These are phyloP conservation scores for Anethum foeniculum DNA, from an alignment of 140 eudicot species.

Conservation along the genomic window DNA sequence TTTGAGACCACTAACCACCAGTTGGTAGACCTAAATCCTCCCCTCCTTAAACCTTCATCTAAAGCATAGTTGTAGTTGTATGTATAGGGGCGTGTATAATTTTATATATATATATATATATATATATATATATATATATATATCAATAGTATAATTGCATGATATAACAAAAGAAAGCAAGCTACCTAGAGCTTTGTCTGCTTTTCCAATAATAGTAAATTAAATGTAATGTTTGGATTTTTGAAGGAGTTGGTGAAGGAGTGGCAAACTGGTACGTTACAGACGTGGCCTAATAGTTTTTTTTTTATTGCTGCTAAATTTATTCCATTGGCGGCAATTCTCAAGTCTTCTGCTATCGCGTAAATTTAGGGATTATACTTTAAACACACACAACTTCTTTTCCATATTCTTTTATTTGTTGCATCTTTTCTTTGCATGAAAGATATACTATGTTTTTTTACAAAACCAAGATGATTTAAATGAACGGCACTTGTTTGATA, in stretches of 20 bases:
- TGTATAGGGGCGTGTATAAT: not conserved
- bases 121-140: no score
- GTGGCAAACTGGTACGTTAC: slow-evolving; percentile 31
- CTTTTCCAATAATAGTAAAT: not conserved
- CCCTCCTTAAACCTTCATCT: slow-evolving; percentile 24
- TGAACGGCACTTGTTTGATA: not conserved
- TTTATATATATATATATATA: no score
- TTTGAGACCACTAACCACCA: slow-evolving; percentile 65
- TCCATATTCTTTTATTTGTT: not conserved
- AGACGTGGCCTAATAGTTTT: not conserved
- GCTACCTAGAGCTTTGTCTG: slow-evolving; percentile 6
- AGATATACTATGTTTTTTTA: not conserved
- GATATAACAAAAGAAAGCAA: not conserved
- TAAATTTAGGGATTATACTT: not conserved
- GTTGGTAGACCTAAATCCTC: slow-evolving; percentile 83
- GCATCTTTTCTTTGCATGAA: not conserved
- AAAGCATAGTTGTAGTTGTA: slow-evolving; percentile 24
- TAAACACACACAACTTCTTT: not conserved
- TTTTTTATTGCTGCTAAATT: not conserved
- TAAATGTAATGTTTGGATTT: slow-evolving; percentile 3
- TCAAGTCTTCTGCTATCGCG: not conserved
- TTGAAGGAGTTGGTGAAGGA: slow-evolving; percentile 23
- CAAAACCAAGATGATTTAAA: not conserved
- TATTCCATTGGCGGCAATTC: slow-evolving; percentile 10
- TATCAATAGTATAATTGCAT: not conserved